Evolutionary conservation across 352 stramenopile genomes (phyloP), one percentile per base, ranked within the genome.

Genomic region (Phytopythium mirpurense): DNA sequence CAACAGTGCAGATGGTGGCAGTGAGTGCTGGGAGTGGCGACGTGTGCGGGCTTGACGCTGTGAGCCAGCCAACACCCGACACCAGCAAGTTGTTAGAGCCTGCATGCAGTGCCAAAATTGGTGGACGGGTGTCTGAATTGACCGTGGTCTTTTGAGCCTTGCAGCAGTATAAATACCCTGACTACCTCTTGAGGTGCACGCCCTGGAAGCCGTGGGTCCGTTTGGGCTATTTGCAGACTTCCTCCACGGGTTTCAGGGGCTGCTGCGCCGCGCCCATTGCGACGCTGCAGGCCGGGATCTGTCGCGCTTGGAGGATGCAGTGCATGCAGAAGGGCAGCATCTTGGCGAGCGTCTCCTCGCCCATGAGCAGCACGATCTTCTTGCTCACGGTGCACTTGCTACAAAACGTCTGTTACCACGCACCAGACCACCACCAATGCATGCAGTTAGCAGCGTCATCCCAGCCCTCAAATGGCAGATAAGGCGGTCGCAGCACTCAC

Each of bases 381-480:
- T 74, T 78, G 54, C 63, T 65, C 27, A 78, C 66, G 0, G 65
- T 72, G 48, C 69, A 78, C 42, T 70, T 74, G 35, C 66, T 59
- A 44, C 69, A 78, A 24, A 68, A 67, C 7, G 51, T 56, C 51
- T 56, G 31, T n/a, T n/a, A n/a, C n/a, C 8, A 37, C 29, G 29
- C 29, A 9, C 29, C 5, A 9, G 16, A 0, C 18, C 48, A 26
- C n/a, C 14, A 34, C 5, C 21, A 35, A 32, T 5, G 29, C 29
- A 32, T 9, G 29, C 29, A 9, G 29, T 32, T 32, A 32, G 29
- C n/a, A n/a, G n/a, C n/a, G n/a, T n/a, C n/a, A n/a, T n/a, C n/a
- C n/a, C n/a, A n/a, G n/a, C n/a, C n/a, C n/a, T n/a, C n/a, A n/a
- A n/a, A n/a, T n/a, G n/a, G n/a, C n/a, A n/a, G n/a, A n/a, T n/a